Evolutionary conservation across 1,284 basidiomycete species (phyloP), one percentile per base, ranked within the genome.

Genomic region (Boletus hoseneyae): DNA sequence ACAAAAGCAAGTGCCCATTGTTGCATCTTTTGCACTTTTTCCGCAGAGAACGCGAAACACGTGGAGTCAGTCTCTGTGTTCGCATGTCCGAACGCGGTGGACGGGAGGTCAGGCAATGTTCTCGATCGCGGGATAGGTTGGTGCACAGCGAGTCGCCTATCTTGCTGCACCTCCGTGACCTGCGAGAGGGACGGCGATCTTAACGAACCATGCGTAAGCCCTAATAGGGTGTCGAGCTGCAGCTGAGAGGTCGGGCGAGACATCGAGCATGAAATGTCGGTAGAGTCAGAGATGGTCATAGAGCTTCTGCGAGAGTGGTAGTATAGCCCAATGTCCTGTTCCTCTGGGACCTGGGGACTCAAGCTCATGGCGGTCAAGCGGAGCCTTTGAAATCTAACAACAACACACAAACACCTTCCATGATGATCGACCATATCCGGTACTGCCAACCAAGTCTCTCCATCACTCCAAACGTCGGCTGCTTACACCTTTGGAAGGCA

Each of bases 1-100:
- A 83, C 86, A 47, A 94, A 76, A 18, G 85, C 81, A 56, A 89
- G 68, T n/a, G 90, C 81, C 91, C 90, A 95, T 51, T 86, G 71
- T 27, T 76, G 73, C 68, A 95, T 75, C 41, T 70, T 77, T 12
- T 60, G 57, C 3, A 82, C 59, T 23, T 77, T 77, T 9, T 73
- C 75, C 1, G 70, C 59, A 19, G 81, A 73, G 39, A 90, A 62
- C 16, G 61, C 59, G 15, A 81, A 62, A 9, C 52, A 42, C 16
- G 46, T 16, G 6, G 21, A 3, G 6, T 57, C 54, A 0, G 53
- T 16, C 6, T 56, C 52, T 16, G 53, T 41, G 46, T 27, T 50
- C 29, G n/a, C 16, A 32, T 44, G 33, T 25, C n/a, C 35, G 4
- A 46, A 42, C 53, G 39, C 18, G 47, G 49, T 33, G 32, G 51